A percentile compares a stretch with the other conserved stretches of the same genome.
Conservation (phyloP, 495 filamentous ascomycete genomes). For the Aspergillus biplanus region DNA sequence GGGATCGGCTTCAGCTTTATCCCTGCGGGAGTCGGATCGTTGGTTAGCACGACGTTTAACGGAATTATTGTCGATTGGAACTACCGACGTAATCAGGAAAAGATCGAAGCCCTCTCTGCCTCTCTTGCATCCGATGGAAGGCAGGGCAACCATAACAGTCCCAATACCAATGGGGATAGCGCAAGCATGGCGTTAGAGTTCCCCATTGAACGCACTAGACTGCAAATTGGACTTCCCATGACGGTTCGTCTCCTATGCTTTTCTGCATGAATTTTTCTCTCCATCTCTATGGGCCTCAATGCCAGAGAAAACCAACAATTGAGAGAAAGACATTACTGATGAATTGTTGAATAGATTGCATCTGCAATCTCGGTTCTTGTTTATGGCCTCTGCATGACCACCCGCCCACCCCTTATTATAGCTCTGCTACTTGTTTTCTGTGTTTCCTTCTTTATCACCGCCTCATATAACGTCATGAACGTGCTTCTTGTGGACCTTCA, state of each 20-base stretch:
- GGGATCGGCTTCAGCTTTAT: conserved; percentile 43
- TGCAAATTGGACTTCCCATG: conserved; percentile 46
- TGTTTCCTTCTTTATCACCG: conserved; percentile 55
- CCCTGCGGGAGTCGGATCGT: conserved; percentile 57
- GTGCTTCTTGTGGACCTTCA: conserved; percentile 63
- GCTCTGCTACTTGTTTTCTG: conserved; percentile 58
- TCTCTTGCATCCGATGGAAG: not conserved
- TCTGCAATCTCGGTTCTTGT: conserved; percentile 21
- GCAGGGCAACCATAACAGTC: conserved; percentile 30
- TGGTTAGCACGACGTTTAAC: conserved; percentile 74
- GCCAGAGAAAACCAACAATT: not conserved
- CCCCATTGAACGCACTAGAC: conserved; percentile 47
- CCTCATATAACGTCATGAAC: conserved; percentile 51
- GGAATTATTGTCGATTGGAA: conserved; percentile 66
- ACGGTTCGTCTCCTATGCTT: conserved; percentile 19
- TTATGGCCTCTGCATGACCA: conserved; percentile 23
- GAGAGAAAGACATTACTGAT: not conserved
- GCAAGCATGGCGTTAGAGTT: conserved; percentile 21
- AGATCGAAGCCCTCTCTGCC: no score
- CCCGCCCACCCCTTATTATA: conserved; percentile 43
- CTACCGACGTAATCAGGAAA: conserved; percentile 37
- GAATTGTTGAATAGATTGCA: conserved; percentile 18
- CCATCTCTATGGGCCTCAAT: not conserved
- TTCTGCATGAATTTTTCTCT: conserved; percentile 3
- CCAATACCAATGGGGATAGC: conserved; percentile 36